phyloP scores from a whole-genome alignment of 805 yeast genomes.

The Pichia ethanolica region DNA sequence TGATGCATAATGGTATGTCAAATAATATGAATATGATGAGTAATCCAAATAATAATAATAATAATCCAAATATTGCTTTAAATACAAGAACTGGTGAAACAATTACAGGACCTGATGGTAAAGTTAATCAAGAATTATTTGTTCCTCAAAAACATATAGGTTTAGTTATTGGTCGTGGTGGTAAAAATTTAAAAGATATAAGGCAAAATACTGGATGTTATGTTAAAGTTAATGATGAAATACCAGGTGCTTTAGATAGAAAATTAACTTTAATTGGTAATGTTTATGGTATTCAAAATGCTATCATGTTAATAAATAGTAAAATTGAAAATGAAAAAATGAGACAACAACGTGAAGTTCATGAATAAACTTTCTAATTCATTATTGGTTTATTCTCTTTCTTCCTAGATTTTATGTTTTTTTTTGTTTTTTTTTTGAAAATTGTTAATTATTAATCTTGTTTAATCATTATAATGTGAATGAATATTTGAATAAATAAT shows the following conservation, averaged over 20 bases:
- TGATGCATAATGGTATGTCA: background rate
- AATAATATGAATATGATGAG: background rate
- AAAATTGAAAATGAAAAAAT: slow-evolving; percentile 58
- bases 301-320: slow-evolving; percentile 63
- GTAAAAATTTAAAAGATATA: slow-evolving; percentile 71
- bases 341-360: slow-evolving; percentile 22
- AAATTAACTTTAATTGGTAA: slow-evolving; percentile 63
- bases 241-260: slow-evolving; percentile 51
- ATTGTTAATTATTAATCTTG: too few relatives aligned
- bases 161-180: slow-evolving; percentile 79
- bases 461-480: too few relatives aligned
- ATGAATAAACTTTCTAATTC: background rate
- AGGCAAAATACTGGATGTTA: slow-evolving; percentile 69
- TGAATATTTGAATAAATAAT: too few relatives aligned
- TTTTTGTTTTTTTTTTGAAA: too few relatives aligned
- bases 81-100: slow-evolving; percentile 13
- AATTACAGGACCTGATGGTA: slow-evolving; percentile 31
- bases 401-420: background rate
- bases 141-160: slow-evolving; percentile 79
- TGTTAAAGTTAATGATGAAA: slow-evolving; percentile 58
- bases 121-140: slow-evolving; percentile 58
- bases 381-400: too few relatives aligned
- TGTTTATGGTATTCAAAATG: slow-evolving; percentile 60
- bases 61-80: background rate
- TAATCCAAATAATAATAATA: background rate